These are phyloP conservation scores for Lactarius vividus DNA, from an alignment of 768 basidiomycete species.

Conservation along the genomic window DNA sequence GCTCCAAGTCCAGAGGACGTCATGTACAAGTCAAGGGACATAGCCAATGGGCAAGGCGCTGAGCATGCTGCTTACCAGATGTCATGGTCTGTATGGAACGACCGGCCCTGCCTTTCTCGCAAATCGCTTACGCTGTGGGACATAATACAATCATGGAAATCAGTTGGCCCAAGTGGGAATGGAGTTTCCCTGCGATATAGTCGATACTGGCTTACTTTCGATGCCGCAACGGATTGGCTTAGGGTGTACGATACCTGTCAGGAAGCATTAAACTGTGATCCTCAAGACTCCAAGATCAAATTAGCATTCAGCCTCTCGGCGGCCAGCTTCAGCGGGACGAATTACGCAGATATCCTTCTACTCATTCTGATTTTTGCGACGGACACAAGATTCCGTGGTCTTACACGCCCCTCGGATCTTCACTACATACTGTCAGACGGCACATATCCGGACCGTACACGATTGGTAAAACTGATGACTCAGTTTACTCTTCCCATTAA, in stretches of 20 bases:
- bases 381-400: not conserved
- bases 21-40: constrained; percentile 3
- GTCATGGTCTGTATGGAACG: constrained; percentile 2
- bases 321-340: not conserved
- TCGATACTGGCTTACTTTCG: constrained; percentile 14
- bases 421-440: not conserved
- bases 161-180: constrained; percentile 7
- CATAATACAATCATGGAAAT: not conserved
- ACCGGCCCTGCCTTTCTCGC: not conserved
- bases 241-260: not conserved
- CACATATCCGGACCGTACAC: not conserved
- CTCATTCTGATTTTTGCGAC: not conserved
- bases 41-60: not conserved
- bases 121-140: not conserved
- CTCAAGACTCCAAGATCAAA: not conserved
- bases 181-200: constrained; percentile 4
- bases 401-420: not conserved
- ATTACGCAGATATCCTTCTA: not conserved
- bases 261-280: not conserved
- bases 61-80: not conserved
- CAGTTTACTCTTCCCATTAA: not conserved
- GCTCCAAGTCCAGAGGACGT: not conserved
- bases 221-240: constrained; percentile 6
- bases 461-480: not conserved
- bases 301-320: constrained; percentile 8